These are phyloP conservation scores for Silybum marianum DNA, from an alignment of 129 eudicot genomes.

Conservation along the genomic window DNA sequence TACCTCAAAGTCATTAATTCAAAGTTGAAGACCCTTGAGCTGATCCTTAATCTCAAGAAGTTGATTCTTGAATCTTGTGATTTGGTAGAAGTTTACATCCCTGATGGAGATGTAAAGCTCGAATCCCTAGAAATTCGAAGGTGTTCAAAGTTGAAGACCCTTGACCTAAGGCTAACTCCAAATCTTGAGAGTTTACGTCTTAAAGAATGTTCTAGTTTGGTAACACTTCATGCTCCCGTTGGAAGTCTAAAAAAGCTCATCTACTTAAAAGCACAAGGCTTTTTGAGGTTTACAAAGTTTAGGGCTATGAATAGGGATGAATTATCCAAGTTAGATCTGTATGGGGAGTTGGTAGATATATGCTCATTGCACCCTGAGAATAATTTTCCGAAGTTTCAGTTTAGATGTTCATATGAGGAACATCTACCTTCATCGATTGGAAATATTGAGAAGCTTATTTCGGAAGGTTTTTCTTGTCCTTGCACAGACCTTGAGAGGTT, in stretches of 20 bases:
- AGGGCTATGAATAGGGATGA: not conserved
- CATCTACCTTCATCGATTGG: not conserved
- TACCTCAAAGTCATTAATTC: not conserved
- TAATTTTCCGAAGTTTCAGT: not conserved
- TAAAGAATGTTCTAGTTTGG: not conserved
- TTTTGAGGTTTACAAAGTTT: not conserved
- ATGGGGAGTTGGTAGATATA: not conserved
- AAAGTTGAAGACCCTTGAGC: not conserved
- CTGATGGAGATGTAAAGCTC: not conserved
- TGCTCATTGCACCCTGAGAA: not conserved
- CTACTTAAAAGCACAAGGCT: not conserved
- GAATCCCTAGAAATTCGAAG: not conserved
- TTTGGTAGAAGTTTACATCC: not conserved
- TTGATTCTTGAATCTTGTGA: not conserved
- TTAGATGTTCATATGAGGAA: not conserved
- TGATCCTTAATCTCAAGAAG: not conserved
- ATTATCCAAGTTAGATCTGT: not conserved
- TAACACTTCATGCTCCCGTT: not conserved
- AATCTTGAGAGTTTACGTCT: not conserved
- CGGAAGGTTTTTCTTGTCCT: conserved; percentile 6
- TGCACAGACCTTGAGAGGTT: conserved; percentile 3
- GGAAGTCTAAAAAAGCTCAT: not conserved
- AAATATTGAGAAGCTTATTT: conserved; percentile 9
- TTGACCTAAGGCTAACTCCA: not conserved
- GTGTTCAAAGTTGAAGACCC: not conserved